These are phyloP conservation scores for Fusarium anthophilum DNA, from an alignment of 2,329 filamentous ascomycete species.

Conservation along the genomic window DNA sequence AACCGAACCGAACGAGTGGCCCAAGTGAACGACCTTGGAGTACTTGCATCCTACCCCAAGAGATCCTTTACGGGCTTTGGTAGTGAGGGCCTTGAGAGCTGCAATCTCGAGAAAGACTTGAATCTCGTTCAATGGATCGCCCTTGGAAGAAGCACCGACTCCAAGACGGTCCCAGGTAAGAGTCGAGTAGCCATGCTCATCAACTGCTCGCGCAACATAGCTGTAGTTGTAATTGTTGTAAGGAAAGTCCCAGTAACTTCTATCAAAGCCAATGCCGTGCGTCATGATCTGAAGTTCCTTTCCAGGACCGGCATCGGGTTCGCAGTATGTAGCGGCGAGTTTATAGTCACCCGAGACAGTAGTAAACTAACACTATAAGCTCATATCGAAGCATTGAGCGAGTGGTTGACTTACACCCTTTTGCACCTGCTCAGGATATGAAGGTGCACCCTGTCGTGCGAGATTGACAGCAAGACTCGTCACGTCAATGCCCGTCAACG, in stretches of 20 bases:
- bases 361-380: conserved; percentile 51
- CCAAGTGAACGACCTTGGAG: conserved; percentile 65
- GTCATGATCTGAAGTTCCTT: conserved; percentile 52
- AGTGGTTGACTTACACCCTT: conserved; percentile 50
- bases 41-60: conserved; percentile 54
- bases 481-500: conserved; percentile 64
- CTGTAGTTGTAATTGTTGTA: conserved; percentile 69
- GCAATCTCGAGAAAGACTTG: conserved; percentile 67
- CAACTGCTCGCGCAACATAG: conserved; percentile 66
- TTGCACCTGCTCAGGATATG: conserved; percentile 57
- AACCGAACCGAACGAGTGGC: conserved; percentile 71
- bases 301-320: conserved; percentile 58
- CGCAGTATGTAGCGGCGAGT: conserved; percentile 70
- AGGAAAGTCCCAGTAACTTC: conserved; percentile 69
- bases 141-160: conserved; percentile 66
- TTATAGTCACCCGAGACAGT: conserved; percentile 63
- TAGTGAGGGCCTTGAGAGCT: conserved; percentile 64
- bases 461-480: conserved; percentile 63
- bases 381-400: background rate
- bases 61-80: conserved; percentile 55
- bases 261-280: conserved; percentile 53
- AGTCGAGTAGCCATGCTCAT: conserved; percentile 65
- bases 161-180: conserved; percentile 71
- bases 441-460: conserved; percentile 56
- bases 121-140: conserved; percentile 67